A percentile compares a stretch with the other conserved stretches of the same genome.
phyloP scores from a whole-genome alignment of 306 rosid species.

The Trichosanthes cucumerina region DNA sequence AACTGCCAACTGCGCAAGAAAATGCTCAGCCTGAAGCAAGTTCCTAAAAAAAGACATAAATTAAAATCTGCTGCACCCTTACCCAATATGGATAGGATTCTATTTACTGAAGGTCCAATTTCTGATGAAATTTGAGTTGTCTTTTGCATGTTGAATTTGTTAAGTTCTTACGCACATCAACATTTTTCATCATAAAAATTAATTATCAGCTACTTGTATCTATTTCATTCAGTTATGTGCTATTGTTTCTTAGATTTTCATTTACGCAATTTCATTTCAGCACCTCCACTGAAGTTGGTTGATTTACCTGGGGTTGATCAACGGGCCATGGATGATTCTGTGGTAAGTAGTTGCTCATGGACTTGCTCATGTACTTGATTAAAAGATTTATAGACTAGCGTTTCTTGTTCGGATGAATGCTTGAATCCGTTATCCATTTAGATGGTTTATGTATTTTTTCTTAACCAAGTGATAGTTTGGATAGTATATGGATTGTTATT shows the following conservation, averaged over 20 bases:
- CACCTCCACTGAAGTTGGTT: constrained; percentile 87
- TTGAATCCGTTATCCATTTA: neutral
- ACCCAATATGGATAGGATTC: neutral
- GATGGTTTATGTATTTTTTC: constrained; percentile 1
- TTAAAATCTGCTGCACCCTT: no score
- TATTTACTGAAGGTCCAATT: neutral
- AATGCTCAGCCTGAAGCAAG: neutral
- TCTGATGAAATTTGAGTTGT: neutral
- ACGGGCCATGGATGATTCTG: constrained; percentile 75
- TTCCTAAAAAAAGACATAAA: neutral
- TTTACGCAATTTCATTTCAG: constrained; percentile 35
- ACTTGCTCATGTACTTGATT: constrained; percentile 1
- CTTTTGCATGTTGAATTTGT: neutral
- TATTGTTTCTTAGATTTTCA: neutral
- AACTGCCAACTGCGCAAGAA: neutral
- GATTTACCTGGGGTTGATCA: constrained; percentile 98
- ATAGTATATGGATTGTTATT: neutral
- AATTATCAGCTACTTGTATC: neutral
- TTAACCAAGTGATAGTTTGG: neutral
- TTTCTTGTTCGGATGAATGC: neutral
- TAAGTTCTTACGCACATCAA: neutral
- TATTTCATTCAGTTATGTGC: neutral
- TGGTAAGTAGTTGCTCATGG: constrained; percentile 41
- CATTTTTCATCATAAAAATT: neutral
- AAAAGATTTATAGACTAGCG: constrained; percentile 7